Evolutionary conservation across 192 early-diverging fungal genomes (phyloP).

Genomic region (Coemansia sp.): DNA sequence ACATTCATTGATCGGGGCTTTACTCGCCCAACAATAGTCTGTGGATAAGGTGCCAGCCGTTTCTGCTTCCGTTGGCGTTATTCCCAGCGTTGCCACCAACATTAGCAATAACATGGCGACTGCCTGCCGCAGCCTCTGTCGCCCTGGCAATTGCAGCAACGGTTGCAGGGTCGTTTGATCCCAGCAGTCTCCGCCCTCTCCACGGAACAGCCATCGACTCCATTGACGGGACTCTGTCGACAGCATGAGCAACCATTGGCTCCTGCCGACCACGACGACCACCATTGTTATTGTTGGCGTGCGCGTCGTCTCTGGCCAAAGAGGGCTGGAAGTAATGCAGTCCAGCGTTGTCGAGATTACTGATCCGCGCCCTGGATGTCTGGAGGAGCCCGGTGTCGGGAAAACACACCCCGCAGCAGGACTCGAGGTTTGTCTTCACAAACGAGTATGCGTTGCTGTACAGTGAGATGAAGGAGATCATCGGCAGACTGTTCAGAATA

Average conservation of each 20-base stretch:
- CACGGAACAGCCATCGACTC: slow-evolving; percentile 6
- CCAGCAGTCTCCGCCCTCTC: neutral
- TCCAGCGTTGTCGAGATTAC: slow-evolving; percentile 21
- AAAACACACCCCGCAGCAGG: neutral
- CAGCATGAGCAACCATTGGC: neutral
- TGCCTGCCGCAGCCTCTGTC: neutral
- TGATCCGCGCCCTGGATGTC: slow-evolving; percentile 9
- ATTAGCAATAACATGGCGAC: neutral
- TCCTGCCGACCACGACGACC: neutral
- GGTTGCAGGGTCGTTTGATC: neutral
- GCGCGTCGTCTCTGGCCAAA: neutral
- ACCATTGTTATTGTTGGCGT: neutral
- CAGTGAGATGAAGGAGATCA: slow-evolving; percentile 10
- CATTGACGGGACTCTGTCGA: neutral
- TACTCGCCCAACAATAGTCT: slow-evolving; percentile 21
- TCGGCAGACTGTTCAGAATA: neutral
- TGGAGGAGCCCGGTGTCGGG: neutral
- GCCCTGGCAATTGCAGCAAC: neutral
- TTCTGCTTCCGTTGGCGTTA: neutral
- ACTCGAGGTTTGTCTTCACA: slow-evolving; percentile 16
- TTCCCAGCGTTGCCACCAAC: neutral
- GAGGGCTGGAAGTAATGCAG: neutral
- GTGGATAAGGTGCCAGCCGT: slow-evolving; percentile 19
- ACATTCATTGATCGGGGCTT: neutral
- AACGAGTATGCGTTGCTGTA: slow-evolving; percentile 31